phyloP scores from a whole-genome alignment of 176 grass and related monocot species.

The Cymbopogon citratus region DNA sequence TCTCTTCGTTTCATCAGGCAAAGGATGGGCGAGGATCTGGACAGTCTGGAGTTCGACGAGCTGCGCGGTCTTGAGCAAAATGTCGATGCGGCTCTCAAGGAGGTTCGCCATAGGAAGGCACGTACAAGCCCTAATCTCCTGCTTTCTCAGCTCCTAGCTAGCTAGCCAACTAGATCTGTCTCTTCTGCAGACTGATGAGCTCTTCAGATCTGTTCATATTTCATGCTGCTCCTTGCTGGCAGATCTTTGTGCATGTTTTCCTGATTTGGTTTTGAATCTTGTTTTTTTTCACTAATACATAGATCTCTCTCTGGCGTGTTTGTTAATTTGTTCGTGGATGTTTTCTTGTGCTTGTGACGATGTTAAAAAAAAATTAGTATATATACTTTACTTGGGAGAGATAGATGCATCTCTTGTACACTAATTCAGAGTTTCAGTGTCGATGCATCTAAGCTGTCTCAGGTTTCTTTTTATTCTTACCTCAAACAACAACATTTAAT shows the following conservation, averaged over 20 bases:
- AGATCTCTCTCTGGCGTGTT: background rate
- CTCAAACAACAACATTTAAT: background rate
- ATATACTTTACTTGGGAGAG: background rate
- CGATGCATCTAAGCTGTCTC: background rate
- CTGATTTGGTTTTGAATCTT: background rate
- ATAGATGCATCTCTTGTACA: background rate
- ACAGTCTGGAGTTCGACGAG: conserved; percentile 65
- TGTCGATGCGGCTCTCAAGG: conserved; percentile 65
- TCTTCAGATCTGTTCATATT: conserved; percentile 38
- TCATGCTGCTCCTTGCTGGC: conserved; percentile 12
- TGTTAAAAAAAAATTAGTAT: background rate
- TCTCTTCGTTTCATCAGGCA: conserved; percentile 56
- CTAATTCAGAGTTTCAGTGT: background rate
- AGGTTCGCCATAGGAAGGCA: conserved; percentile 79
- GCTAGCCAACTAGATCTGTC: background rate
- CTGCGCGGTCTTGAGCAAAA: conserved; percentile 89
- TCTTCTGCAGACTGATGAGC: background rate
- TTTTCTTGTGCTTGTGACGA: background rate
- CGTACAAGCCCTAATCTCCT: conserved; percentile 19
- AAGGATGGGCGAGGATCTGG: conserved; percentile 81
- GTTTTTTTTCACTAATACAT: background rate
- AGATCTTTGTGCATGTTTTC: background rate
- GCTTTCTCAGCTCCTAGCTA: background rate
- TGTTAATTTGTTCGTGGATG: background rate
- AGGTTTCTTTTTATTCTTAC: background rate